Base-by-base conservation (phyloP, 148 eudicot species). In the Nepenthes mirabilis region DNA sequence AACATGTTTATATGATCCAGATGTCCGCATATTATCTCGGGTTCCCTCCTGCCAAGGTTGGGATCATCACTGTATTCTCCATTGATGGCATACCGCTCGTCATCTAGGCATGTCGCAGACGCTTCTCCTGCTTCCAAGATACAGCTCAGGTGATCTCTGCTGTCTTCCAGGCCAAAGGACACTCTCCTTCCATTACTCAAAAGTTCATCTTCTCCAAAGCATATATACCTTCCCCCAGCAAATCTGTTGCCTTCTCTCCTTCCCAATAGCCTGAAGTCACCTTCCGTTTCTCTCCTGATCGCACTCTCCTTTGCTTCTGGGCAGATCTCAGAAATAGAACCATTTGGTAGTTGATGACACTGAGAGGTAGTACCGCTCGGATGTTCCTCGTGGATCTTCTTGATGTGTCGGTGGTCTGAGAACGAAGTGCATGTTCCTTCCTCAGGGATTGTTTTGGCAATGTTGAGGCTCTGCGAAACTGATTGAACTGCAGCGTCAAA, bases 1-100 rank as follows among this genome's bases (percentile, higher is more conserved):
- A 89, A 71, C 89, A 80, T 82, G 80, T 86, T 93, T 75, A 93
- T 78, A 61, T 93, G 98, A 76, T 93, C 98, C 13, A 93, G 83
- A 81, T 88, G 91, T 71, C 80, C 81, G 68, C 91, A 88, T 14
- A 67, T 56, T 72, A 93, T 80, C 88, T 86, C 89, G 0, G 95
- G 95, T 65, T 93, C 96, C 55, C 83, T 86, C 66, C 96, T 74
- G 35, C 72, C 77, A 0, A 83, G 77, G 37, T 72, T 89, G 62
- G 65, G 83, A 37, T 75, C 77, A 45, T 82, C 88, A 34, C 59
- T 79, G 64, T 82, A 88, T 9, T 87, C 97, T 43, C 70, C 93
- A 40, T 87, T 81, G 55, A 82, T 88, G 34, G 67, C 57, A 54
- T 75, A 78, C 47, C 82, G 79, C 14, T 82, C 85, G 33, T 83